Percentiles rank a stretch among this genome's conserved stretches.
phyloP scores from a whole-genome alignment of 176 grass and related monocot species.

The Saccharum officinarum region DNA sequence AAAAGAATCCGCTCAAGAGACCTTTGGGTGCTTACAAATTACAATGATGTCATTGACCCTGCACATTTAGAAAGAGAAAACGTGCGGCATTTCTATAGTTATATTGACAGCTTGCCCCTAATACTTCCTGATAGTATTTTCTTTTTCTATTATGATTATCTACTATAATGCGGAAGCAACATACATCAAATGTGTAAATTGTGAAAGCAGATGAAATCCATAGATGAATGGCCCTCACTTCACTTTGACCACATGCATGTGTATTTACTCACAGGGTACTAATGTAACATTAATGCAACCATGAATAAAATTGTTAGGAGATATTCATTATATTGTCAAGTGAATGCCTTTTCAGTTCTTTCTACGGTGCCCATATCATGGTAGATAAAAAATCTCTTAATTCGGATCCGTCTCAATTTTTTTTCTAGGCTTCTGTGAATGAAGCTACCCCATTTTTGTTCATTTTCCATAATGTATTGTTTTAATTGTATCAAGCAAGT shows the following conservation, averaged over 20 bases:
- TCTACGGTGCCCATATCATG: not conserved
- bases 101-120: slow-evolving; percentile 61
- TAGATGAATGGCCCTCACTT: not conserved
- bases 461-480: not conserved
- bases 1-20: slow-evolving; percentile 64
- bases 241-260: not conserved
- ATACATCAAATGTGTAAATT: slow-evolving; percentile 19
- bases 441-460: not conserved
- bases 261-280: not conserved
- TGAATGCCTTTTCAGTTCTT: not conserved
- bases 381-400: not conserved
- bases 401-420: not conserved
- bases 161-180: slow-evolving; percentile 24
- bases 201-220: slow-evolving; percentile 23
- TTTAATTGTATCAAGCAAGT: not conserved
- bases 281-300: slow-evolving; percentile 1
- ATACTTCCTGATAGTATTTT: slow-evolving; percentile 60
- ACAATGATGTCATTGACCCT: slow-evolving; percentile 52
- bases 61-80: slow-evolving; percentile 53
- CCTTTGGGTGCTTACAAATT: slow-evolving; percentile 65
- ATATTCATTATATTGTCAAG: not conserved
- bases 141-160: slow-evolving; percentile 66
- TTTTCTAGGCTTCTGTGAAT: not conserved
- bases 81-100: slow-evolving; percentile 55
- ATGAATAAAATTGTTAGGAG: slow-evolving; percentile 3